A percentile compares a stretch with the other conserved stretches of the same genome.
phyloP scores from a whole-genome alignment of 2,329 filamentous ascomycete species.

The Piedraia hortae region DNA sequence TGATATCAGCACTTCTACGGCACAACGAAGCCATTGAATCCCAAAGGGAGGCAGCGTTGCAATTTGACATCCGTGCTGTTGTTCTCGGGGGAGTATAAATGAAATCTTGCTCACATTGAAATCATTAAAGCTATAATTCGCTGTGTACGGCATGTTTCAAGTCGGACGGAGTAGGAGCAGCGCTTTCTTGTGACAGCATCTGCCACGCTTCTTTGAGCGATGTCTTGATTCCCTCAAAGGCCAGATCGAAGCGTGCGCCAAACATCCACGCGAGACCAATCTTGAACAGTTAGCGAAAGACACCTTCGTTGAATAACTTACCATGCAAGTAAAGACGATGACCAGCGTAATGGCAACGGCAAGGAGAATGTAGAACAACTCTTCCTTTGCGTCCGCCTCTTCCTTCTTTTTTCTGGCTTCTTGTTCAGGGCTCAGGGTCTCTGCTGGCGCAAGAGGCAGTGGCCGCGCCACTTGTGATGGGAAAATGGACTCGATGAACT shows the following conservation, averaged over 20 bases:
- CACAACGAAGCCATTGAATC: constrained; percentile 60
- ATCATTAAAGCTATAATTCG: background rate
- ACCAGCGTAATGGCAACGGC: constrained; percentile 41
- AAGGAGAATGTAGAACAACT: constrained; percentile 33
- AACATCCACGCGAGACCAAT: constrained; percentile 49
- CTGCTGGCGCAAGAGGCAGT: constrained; percentile 3
- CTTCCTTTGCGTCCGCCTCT: constrained; percentile 24
- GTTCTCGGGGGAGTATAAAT: too few species aligned
- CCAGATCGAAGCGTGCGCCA: constrained; percentile 58
- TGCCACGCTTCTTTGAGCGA: constrained; percentile 9
- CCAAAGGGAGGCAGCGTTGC: constrained; percentile 42
- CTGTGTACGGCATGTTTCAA: constrained; percentile 2
- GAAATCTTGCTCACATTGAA: background rate
- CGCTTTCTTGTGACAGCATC: constrained; percentile 1
- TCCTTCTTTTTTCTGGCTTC: constrained; percentile 26
- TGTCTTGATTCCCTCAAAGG: constrained; percentile 27
- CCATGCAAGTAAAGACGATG: constrained; percentile 52
- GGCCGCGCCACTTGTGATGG: constrained; percentile 49
- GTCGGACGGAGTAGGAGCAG: background rate
- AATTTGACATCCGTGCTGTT: constrained; percentile 99
- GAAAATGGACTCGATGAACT: constrained; percentile 86
- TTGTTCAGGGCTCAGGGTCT: constrained; percentile 23
- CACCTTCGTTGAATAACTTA: constrained; percentile 22
- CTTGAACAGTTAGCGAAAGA: constrained; percentile 22
- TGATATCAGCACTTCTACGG: constrained; percentile 94